Percentiles rank a stretch among this genome's conserved stretches.
These are phyloP conservation scores for Alternaria triticimaculans DNA, from an alignment of 2,329 filamentous ascomycete species.

Conservation along the genomic window DNA sequence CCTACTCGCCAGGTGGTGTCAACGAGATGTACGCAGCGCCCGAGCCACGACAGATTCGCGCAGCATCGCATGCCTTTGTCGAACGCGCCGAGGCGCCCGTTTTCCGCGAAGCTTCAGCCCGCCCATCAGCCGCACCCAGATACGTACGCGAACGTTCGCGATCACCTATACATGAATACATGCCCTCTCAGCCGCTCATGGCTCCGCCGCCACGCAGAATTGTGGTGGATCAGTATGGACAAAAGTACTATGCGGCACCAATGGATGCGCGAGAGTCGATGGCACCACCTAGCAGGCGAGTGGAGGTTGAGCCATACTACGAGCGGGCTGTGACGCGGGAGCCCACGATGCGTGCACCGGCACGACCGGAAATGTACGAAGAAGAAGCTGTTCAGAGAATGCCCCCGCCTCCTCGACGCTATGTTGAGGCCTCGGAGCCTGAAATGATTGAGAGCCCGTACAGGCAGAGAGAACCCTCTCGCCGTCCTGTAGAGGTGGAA, in stretches of 20 bases:
- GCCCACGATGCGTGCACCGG: slow-evolving; percentile 57
- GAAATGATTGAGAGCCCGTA: slow-evolving; percentile 62
- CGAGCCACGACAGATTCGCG: slow-evolving; percentile 47
- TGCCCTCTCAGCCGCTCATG: slow-evolving; percentile 52
- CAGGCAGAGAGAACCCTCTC: slow-evolving; percentile 65
- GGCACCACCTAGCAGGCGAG: slow-evolving; percentile 56
- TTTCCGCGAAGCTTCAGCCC: slow-evolving; percentile 49
- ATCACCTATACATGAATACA: slow-evolving; percentile 50
- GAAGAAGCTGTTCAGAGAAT: slow-evolving; percentile 47
- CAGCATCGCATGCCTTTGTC: slow-evolving; percentile 52
- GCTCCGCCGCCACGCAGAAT: slow-evolving; percentile 66
- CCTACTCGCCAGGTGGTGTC: slow-evolving; percentile 47
- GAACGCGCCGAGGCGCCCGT: slow-evolving; percentile 47
- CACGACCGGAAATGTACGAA: slow-evolving; percentile 58
- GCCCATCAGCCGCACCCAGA: slow-evolving; percentile 44
- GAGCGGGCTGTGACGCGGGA: slow-evolving; percentile 66
- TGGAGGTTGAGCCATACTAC: slow-evolving; percentile 67
- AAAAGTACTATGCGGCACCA: slow-evolving; percentile 72
- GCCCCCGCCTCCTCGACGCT: slow-evolving; percentile 56
- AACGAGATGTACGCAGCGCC: slow-evolving; percentile 48
- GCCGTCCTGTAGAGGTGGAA: slow-evolving; percentile 53
- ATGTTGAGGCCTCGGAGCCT: slow-evolving; percentile 68
- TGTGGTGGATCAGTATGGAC: slow-evolving; percentile 81
- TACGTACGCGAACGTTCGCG: slow-evolving; percentile 53
- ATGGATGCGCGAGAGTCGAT: slow-evolving; percentile 60